Evolutionary conservation across 2,329 filamentous ascomycete species (phyloP), one percentile per base, ranked within the genome.

Genomic region (Atkinsonella hypoxylon): DNA sequence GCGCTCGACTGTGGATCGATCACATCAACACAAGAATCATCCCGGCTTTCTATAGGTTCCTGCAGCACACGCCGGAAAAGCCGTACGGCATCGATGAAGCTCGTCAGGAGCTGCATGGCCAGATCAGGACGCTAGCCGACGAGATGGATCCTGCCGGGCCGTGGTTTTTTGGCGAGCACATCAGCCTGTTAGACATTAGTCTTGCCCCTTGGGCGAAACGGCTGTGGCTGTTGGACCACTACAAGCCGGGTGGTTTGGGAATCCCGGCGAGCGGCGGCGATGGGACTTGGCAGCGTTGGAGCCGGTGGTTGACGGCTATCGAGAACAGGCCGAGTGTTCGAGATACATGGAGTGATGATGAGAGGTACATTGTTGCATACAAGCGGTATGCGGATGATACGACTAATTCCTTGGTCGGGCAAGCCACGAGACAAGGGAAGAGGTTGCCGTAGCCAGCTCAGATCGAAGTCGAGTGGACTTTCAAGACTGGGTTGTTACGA

Each of bases 161-260:
- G 0, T 90, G 77, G 67, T 90, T 89, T 60, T 61, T 82, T 1
- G 85, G 85, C 1, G 63, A 70, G 1, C 67, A 74, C 39, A 76
- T 87, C n/a, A 75, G 75, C 49, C 66, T 89, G 18, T 78, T 88
- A 13, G 87, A 91, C 63, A 70, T 89, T 22, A 76, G 80, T 54
- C 67, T 89, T 3, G 85, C 81, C 38, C 86, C 86, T 0, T 90
- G 85, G 85, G 81, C 82, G 0, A 76, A 81, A 58, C 72, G 86
- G 13, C 61, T 89, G 18, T 90, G 85, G 71, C 68, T 88, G 6
- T 82, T 90, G 56, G 84, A 90, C 57, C 75, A 87, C 55, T 90
- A 84, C 62, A 90, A 90, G 61, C 60, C 67, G 0, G 76, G 76
- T 0, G 77, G 78, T 0, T 56, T 72, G 2, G 73, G 72, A 0